These are phyloP conservation scores for Pogostemon cablin DNA, from an alignment of 257 asterid species.

Conservation along the genomic window DNA sequence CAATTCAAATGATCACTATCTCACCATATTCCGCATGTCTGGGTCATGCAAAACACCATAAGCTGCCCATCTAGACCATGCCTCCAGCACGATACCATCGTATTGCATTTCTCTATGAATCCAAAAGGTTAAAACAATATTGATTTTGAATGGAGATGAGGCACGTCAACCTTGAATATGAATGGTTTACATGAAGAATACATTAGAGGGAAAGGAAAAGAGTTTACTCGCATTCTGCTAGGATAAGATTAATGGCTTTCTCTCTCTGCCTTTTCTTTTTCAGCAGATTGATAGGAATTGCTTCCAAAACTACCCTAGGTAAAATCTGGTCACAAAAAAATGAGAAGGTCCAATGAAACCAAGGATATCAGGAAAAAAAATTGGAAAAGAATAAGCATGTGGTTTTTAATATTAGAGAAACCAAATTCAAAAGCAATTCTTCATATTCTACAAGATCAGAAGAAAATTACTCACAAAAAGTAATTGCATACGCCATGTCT, in stretches of 20 bases:
- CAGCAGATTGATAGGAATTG: conserved; percentile 72
- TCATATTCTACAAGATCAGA: background rate
- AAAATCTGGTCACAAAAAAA: conserved; percentile 52
- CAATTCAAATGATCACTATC: conserved; percentile 19
- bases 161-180: conserved; percentile 10
- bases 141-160: conserved; percentile 18
- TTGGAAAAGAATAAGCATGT: conserved; percentile 1
- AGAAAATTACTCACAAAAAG: conserved; percentile 3
- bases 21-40: conserved; percentile 67
- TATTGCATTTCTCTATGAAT: conserved; percentile 77
- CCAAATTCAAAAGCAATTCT: background rate
- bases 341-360: conserved; percentile 3
- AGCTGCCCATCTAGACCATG: conserved; percentile 98
- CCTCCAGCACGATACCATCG: conserved; percentile 96
- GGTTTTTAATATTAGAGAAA: conserved; percentile 5
- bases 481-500: conserved; percentile 5
- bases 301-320: conserved; percentile 91
- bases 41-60: conserved; percentile 88
- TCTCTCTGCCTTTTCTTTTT: conserved; percentile 70
- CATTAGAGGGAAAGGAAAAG: conserved; percentile 23
- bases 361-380: conserved; percentile 25
- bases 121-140: conserved; percentile 31
- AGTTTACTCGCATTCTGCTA: conserved; percentile 82
- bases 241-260: conserved; percentile 61
- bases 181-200: background rate